Evolutionary conservation across 1,139 yeast genomes (phyloP).

Genomic region (Lodderomyces theae): DNA sequence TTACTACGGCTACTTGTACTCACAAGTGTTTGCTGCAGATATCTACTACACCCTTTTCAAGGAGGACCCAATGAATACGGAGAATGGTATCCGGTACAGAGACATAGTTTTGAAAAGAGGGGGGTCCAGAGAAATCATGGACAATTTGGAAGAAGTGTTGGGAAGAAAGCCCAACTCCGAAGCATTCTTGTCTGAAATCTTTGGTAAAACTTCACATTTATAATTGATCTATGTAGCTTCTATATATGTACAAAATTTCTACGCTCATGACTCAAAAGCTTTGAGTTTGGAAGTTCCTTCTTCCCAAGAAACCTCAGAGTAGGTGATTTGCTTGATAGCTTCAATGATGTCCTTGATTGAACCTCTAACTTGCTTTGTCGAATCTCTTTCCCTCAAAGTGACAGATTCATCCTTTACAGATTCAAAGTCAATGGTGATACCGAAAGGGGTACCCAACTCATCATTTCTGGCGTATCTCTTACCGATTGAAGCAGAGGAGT

Average conservation of each 20-base stretch:
- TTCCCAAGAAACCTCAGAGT: slow-evolving; percentile 74
- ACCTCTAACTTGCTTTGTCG: slow-evolving; percentile 97
- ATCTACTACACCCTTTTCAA: slow-evolving; percentile 74
- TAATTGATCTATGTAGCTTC: slow-evolving; percentile 2
- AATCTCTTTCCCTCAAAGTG: slow-evolving; percentile 96
- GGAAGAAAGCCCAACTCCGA: slow-evolving; percentile 74
- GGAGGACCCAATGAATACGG: slow-evolving; percentile 61
- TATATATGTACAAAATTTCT: slow-evolving; percentile 4
- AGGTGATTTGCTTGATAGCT: slow-evolving; percentile 76
- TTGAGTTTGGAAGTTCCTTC: slow-evolving; percentile 73
- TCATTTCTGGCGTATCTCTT: slow-evolving; percentile 98
- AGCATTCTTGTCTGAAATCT: slow-evolving; percentile 65
- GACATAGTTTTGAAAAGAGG: slow-evolving; percentile 69
- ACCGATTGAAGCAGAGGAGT: slow-evolving; percentile 97
- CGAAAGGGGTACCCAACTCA: slow-evolving; percentile 99
- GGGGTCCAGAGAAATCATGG: slow-evolving; percentile 68
- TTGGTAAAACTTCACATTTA: slow-evolving; percentile 14
- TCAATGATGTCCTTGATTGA: slow-evolving; percentile 69
- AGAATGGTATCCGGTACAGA: slow-evolving; percentile 64
- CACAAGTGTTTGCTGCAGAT: slow-evolving; percentile 82
- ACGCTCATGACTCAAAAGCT: slow-evolving; percentile 57
- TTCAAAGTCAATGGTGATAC: slow-evolving; percentile 96
- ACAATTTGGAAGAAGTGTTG: slow-evolving; percentile 59
- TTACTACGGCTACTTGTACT: slow-evolving; percentile 83
- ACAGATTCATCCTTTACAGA: slow-evolving; percentile 85